Conservation (phyloP, 148 eudicot species). For the Pouteria glomerata region DNA sequence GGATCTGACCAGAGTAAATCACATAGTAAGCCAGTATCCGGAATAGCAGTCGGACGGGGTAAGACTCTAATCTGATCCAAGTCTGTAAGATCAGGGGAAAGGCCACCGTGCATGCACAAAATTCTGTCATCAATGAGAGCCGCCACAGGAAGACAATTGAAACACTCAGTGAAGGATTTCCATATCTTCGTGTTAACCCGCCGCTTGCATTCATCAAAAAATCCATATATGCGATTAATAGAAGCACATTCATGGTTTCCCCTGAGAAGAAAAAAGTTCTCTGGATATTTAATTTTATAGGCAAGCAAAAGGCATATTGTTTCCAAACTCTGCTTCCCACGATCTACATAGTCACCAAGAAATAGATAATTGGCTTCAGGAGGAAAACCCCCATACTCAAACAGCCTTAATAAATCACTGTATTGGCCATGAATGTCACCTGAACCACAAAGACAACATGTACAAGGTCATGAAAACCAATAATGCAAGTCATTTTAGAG, state of each 20-base stretch:
- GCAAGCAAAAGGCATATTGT: constrained; percentile 27
- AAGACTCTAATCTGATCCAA: constrained; percentile 18
- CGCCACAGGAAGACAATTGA: constrained; percentile 25
- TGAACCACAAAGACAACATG: too few relatives aligned
- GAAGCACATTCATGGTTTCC: constrained; percentile 27
- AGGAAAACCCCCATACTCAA: constrained; percentile 25
- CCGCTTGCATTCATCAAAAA: constrained; percentile 24
- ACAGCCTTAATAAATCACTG: constrained; percentile 19
- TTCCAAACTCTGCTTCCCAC: constrained; percentile 23
- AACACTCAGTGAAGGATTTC: constrained; percentile 23
- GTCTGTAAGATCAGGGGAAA: constrained; percentile 18
- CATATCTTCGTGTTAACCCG: constrained; percentile 23
- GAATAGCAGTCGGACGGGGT: constrained; percentile 22
- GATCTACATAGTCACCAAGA: constrained; percentile 22
- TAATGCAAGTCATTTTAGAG: too few relatives aligned
- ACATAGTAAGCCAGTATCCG: constrained; percentile 19
- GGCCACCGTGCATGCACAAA: constrained; percentile 25
- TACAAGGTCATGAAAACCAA: too few relatives aligned
- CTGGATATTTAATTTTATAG: constrained; percentile 21
- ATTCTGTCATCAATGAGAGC: constrained; percentile 26
- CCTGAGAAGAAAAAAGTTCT: constrained; percentile 17
- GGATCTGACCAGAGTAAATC: constrained; percentile 28
- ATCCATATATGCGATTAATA: constrained; percentile 22
- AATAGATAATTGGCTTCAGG: constrained; percentile 21
- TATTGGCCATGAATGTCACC: constrained; percentile 29